Conservation (phyloP, 1,284 basidiomycete species). For the Ceratobasidium sp. region DNA sequence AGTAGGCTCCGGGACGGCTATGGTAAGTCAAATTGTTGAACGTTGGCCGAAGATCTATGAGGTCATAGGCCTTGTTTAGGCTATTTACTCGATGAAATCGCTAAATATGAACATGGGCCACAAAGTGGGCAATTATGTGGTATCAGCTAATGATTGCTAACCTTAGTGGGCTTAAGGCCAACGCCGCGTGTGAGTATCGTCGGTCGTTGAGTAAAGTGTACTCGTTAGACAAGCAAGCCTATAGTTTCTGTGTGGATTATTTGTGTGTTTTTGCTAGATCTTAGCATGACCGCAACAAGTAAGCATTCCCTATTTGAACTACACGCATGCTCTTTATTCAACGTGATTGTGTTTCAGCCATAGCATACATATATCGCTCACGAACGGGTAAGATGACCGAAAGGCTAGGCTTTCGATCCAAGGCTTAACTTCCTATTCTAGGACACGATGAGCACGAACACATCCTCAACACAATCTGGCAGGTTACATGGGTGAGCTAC, state of each 20-base stretch:
- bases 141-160: too few relatives aligned
- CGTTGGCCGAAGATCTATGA: neutral
- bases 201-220: neutral
- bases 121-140: too few relatives aligned
- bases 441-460: neutral
- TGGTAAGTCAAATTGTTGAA: conserved; percentile 8
- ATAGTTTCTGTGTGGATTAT: conserved; percentile 31
- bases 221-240: neutral
- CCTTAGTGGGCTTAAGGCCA: too few relatives aligned
- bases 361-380: conserved; percentile 21
- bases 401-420: too few relatives aligned
- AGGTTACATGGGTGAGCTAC: conserved; percentile 35
- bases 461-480: conserved; percentile 39
- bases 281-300: conserved; percentile 32
- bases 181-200: neutral
- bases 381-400: neutral
- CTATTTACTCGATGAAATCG: neutral
- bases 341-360: conserved; percentile 1
- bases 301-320: neutral
- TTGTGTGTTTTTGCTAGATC: conserved; percentile 33
- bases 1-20: conserved; percentile 5
- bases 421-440: neutral
- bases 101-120: too few relatives aligned
- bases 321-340: too few relatives aligned
- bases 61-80: neutral